phyloP scores from a whole-genome alignment of 805 yeast genomes.

The Metschnikowia cubensis region DNA sequence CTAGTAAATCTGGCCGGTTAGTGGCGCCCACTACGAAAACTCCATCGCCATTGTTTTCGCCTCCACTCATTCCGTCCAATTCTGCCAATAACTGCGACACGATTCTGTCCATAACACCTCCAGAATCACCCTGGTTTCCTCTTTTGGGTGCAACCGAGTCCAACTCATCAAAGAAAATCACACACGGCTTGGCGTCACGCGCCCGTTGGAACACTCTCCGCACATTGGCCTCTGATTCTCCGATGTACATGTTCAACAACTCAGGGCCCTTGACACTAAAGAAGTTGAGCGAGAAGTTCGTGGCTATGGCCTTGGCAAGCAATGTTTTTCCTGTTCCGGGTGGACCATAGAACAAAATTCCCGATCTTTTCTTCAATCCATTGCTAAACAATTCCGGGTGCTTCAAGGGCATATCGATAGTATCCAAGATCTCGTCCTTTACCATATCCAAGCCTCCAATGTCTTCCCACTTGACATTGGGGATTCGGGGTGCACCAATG shows the following conservation, averaged over 20 bases:
- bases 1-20: constrained; percentile 90
- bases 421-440: constrained; percentile 88
- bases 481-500: constrained; percentile 95
- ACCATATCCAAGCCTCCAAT: constrained; percentile 92
- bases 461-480: constrained; percentile 94
- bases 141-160: constrained; percentile 98
- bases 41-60: constrained; percentile 56
- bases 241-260: constrained; percentile 93
- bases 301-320: constrained; percentile 95
- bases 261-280: constrained; percentile 98
- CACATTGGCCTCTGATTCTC: constrained; percentile 97
- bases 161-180: constrained; percentile 93
- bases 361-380: constrained; percentile 91
- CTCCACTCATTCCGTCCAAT: constrained; percentile 90
- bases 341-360: constrained; percentile 93
- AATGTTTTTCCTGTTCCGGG: constrained; percentile 98
- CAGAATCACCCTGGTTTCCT: constrained; percentile 98
- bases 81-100: constrained; percentile 94
- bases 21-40: constrained; percentile 99
- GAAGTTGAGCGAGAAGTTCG: constrained; percentile 89
- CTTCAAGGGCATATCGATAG: constrained; percentile 92
- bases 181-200: constrained; percentile 96
- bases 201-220: constrained; percentile 91
- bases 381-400: constrained; percentile 85
- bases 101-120: constrained; percentile 98